Conservation (phyloP, 2,329 filamentous ascomycete genomes). For the Berkeleyomyces rouxiae region DNA sequence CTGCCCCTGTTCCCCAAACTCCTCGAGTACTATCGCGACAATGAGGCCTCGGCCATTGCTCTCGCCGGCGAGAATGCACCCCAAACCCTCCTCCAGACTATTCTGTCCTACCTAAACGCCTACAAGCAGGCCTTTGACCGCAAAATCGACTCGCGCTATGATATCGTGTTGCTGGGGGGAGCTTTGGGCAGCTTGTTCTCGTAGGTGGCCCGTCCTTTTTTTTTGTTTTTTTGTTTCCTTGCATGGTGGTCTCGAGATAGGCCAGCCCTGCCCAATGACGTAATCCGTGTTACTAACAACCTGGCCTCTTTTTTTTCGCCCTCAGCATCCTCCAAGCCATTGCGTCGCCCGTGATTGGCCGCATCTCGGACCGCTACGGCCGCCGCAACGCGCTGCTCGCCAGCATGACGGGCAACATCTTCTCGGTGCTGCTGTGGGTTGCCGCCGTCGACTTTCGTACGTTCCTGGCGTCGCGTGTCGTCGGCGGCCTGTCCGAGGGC, state of each 20-base stretch:
- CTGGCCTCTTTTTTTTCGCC: background rate
- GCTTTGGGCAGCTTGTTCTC: conserved; percentile 85
- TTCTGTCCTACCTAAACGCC: conserved; percentile 70
- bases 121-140: conserved; percentile 90
- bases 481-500: conserved; percentile 87
- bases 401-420: conserved; percentile 84
- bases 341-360: conserved; percentile 80
- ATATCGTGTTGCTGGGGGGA: conserved; percentile 87
- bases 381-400: conserved; percentile 72
- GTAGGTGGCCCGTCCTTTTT: conserved; percentile 21
- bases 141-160: conserved; percentile 90
- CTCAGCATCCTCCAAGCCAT: conserved; percentile 71
- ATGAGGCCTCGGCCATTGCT: conserved; percentile 42
- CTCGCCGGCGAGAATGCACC: conserved; percentile 26
- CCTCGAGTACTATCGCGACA: conserved; percentile 86
- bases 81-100: conserved; percentile 55
- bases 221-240: background rate
- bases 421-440: conserved; percentile 89
- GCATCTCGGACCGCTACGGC: conserved; percentile 74
- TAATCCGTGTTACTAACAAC: background rate
- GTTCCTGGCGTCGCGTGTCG: conserved; percentile 80
- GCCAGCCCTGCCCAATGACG: conserved; percentile 1
- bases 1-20: conserved; percentile 90
- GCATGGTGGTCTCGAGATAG: background rate
- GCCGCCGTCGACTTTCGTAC: conserved; percentile 86